These are phyloP conservation scores for Mycena citricolor DNA, from an alignment of 1,284 basidiomycete species.

Conservation along the genomic window DNA sequence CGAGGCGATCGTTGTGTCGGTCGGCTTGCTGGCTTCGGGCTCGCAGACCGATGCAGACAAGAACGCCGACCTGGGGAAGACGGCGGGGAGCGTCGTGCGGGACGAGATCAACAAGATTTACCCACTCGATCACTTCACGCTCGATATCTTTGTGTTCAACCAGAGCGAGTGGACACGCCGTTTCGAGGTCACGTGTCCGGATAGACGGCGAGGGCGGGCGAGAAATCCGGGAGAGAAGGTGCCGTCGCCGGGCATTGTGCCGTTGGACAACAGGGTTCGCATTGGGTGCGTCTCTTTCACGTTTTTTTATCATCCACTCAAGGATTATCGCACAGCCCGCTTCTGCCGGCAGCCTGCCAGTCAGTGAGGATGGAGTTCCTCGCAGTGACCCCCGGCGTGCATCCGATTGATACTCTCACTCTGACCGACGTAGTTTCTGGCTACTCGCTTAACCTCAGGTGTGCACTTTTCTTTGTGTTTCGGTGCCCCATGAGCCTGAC, in stretches of 20 bases:
- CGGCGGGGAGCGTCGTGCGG: slow-evolving; percentile 22
- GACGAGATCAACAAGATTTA: slow-evolving; percentile 48
- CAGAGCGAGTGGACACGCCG: slow-evolving; percentile 74
- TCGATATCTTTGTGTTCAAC: slow-evolving; percentile 90
- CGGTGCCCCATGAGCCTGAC: slow-evolving; percentile 2
- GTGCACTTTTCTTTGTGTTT: neutral
- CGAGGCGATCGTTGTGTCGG: slow-evolving; percentile 70
- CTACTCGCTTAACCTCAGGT: slow-evolving; percentile 75
- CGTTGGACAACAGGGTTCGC: slow-evolving; percentile 79
- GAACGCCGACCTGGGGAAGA: slow-evolving; percentile 24
- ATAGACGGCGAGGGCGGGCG: slow-evolving; percentile 44
- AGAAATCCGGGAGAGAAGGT: slow-evolving; percentile 37
- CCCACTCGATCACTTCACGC: slow-evolving; percentile 72
- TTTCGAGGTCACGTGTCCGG: slow-evolving; percentile 75
- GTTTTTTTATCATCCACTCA: slow-evolving; percentile 9
- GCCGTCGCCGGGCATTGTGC: slow-evolving; percentile 62
- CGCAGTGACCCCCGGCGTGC: slow-evolving; percentile 78
- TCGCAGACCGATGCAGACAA: slow-evolving; percentile 17
- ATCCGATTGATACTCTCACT: slow-evolving; percentile 71
- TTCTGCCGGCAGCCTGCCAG: slow-evolving; percentile 79
- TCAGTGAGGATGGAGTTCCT: slow-evolving; percentile 86
- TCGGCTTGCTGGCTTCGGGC: slow-evolving; percentile 52
- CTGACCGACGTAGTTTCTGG: slow-evolving; percentile 75
- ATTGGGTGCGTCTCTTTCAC: slow-evolving; percentile 66
- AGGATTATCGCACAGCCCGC: slow-evolving; percentile 52